phyloP scores from a whole-genome alignment of 495 filamentous ascomycete genomes.

The Viridothelium virens region DNA sequence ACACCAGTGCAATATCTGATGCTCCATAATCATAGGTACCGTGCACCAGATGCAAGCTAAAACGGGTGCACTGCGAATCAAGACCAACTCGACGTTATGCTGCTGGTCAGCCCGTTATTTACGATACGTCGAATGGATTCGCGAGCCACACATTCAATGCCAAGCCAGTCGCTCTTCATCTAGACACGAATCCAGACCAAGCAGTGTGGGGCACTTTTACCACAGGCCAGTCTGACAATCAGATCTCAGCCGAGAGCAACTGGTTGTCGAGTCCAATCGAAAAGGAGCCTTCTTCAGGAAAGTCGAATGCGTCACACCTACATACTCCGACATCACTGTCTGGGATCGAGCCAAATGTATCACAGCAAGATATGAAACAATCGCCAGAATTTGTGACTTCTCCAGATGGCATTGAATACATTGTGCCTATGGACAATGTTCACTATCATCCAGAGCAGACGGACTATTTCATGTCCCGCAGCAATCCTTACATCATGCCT shows the following conservation, averaged over 20 bases:
- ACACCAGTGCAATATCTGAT: not conserved
- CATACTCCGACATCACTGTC: not conserved
- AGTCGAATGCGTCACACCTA: not conserved
- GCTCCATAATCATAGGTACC: not conserved
- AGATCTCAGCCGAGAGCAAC: not conserved
- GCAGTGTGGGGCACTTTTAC: not conserved
- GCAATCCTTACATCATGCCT: not conserved
- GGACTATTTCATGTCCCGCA: constrained; percentile 3
- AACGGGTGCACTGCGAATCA: constrained; percentile 2
- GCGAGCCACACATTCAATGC: not conserved
- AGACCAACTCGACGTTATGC: constrained; percentile 11
- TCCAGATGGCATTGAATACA: not conserved
- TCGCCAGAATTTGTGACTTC: not conserved
- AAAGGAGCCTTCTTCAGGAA: not conserved
- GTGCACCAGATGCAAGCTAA: constrained; percentile 11
- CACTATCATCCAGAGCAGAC: not conserved
- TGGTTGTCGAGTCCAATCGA: constrained; percentile 4
- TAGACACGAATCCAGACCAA: not conserved
- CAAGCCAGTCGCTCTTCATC: not conserved
- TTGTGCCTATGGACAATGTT: not conserved
- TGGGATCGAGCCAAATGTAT: not conserved
- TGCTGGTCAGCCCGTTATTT: constrained; percentile 5
- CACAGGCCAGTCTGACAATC: not conserved
- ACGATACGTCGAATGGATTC: constrained; percentile 11
- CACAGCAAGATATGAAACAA: constrained; percentile 1